Evolutionary conservation across 768 basidiomycete genomes (phyloP), one percentile per base, ranked within the genome.

Genomic region (Boletales sp.): DNA sequence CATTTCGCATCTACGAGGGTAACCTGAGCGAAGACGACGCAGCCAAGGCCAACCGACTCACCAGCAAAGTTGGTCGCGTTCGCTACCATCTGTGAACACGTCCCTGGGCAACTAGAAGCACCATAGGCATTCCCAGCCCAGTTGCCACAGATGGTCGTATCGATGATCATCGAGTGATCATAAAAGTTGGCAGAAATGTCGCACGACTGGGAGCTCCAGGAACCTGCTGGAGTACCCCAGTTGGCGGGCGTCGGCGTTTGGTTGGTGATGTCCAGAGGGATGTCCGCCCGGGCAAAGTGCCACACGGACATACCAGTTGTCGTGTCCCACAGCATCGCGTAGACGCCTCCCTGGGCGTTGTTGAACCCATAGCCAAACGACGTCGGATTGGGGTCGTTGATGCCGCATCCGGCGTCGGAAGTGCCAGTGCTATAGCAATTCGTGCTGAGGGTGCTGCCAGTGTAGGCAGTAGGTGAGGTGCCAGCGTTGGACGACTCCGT

Each of bases 61-160:
- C 77, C 51, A 14, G 50, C 57, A 62, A 80, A 87, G 68, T 83
- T 86, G 18, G 59, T 69, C 15, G 82, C 77, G 60, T 87, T 72
- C 15, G 76, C 70, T 38, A 86, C 79, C 31, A 72, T 72, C 11
- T 73, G 55, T 1, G 67, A 62, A 49, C 80, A 82, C 5, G 73
- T 75, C 8, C 74, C 78, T 0, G 69, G 64, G 41, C 73, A 73
- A 4, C 68, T 67, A 30, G 70, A 70, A 5, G 10, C 53, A 8
- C 50, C 10, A 37, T 70, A 70, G 0, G 63, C 56, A 8, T 13
- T 4, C 6, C 51, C 56, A 10, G 64, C 69, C 68, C 68, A 69
- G 19, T 56, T 52, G 1, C 68, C 69, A 8, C 69, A 70, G 42
- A 70, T 28, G 18, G 69, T 68, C 19, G 65, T 72, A 35, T 72